Evolutionary conservation across 148 eudicot species (phyloP).

Genomic region (Rhododendron molle): DNA sequence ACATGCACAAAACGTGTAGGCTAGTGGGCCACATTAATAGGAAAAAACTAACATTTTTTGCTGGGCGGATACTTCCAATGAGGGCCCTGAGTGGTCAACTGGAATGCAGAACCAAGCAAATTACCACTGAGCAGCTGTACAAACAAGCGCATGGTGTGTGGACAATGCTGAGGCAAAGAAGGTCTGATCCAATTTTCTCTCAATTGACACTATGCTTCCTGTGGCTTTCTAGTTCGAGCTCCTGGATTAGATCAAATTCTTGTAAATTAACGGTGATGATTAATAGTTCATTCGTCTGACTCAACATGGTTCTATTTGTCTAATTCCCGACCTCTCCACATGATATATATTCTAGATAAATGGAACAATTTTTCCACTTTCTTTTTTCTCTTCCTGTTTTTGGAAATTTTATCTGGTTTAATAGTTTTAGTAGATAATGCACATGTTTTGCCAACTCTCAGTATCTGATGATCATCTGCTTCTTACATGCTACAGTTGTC

Average conservation of each 20-base stretch:
- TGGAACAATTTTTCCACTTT: too few species aligned
- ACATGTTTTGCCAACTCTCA: too few species aligned
- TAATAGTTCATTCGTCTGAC: too few species aligned
- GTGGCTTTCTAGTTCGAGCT: too few species aligned
- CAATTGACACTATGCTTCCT: not conserved
- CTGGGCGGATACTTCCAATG: constrained; percentile 46
- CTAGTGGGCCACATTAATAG: too few species aligned
- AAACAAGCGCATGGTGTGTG: constrained; percentile 87
- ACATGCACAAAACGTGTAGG: too few species aligned
- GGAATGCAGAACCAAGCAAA: constrained; percentile 94
- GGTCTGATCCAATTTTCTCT: constrained; percentile 30
- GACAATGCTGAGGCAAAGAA: constrained; percentile 82
- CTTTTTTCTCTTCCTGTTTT: too few species aligned
- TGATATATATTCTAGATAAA: too few species aligned
- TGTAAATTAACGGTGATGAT: not conserved
- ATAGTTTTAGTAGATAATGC: too few species aligned
- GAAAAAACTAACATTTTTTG: constrained; percentile 8
- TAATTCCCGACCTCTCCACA: too few species aligned
- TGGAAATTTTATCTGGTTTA: too few species aligned
- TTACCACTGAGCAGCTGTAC: constrained; percentile 86
- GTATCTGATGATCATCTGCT: not conserved
- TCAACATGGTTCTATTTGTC: too few species aligned
- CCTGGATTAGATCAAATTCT: not conserved
- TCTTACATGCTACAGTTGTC: not conserved
- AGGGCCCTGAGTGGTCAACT: constrained; percentile 58